Evolutionary conservation across 352 stramenopile species (phyloP), one percentile per base, ranked within the genome.

Genomic region (Phytophthora chlamydospora): DNA sequence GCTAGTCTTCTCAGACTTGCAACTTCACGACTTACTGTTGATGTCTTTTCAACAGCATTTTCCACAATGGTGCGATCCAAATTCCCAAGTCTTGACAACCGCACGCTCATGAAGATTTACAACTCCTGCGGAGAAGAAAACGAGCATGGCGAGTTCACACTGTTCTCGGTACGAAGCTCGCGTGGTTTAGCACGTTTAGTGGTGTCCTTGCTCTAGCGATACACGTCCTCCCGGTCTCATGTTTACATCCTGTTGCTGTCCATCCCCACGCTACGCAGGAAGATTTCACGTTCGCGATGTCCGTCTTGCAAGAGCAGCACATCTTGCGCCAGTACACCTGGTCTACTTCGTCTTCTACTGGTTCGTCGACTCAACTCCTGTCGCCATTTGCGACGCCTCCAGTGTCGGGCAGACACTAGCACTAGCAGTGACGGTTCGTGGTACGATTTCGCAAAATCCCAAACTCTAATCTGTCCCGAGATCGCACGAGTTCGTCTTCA

Each of bases 61-160:
- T 69, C 74, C 16, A 71, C 71, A 6, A 62, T 92, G 43, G 72
- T 93, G 17, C 73, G 76, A 34, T 63, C 75, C 27, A 85, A 89
- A 46, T 51, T 92, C 7, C 58, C 70, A 19, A n/a, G 44, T 8
- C 40, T 89, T 35, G 77, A 90, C 29, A 68, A 77, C 27, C 78
- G 76, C 13, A 64, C 46, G 1, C 68, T 95, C 27, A 67, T 88
- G 53, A 90, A 90, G 29, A 68, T 88, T 11, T 93, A 87, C 45
- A 83, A 91, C 49, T 68, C 79, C 32, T 91, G 80, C 27, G 83
- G 83, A 6, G 83, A 95, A 77, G 86, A 93, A 52, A 95, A 91
- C 44, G 83, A 93, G 13, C 60, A 91, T 7, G 84, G 83, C n/a
- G 83, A 93, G 16, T 88, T 90, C 32, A 73, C 69, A 39, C 60